phyloP scores from a whole-genome alignment of 1,284 basidiomycete species.

The Neonothopanus nambi region DNA sequence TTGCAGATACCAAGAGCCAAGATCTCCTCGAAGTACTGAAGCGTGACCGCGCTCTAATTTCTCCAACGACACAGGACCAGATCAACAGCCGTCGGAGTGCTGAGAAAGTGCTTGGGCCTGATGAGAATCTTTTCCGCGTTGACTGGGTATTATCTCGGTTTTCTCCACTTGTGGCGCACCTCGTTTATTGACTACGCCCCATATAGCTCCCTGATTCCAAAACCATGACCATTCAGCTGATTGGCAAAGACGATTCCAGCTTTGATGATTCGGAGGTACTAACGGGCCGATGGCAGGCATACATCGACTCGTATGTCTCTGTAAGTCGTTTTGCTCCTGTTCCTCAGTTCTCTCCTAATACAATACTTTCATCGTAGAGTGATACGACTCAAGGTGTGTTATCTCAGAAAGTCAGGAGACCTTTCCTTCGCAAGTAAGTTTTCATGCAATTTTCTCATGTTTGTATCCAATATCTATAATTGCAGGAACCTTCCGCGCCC shows the following conservation, averaged over 20 bases:
- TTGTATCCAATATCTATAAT: background rate
- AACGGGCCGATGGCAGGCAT: constrained; percentile 85
- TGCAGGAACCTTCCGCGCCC: constrained; percentile 44
- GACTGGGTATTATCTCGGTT: constrained; percentile 76
- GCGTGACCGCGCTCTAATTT: constrained; percentile 66
- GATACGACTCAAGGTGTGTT: constrained; percentile 54
- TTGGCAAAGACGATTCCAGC: constrained; percentile 88
- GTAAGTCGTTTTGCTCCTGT: constrained; percentile 42
- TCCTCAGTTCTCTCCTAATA: background rate
- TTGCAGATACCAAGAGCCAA: constrained; percentile 81
- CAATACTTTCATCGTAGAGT: constrained; percentile 36
- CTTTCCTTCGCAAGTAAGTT: constrained; percentile 75
- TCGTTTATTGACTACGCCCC: constrained; percentile 16
- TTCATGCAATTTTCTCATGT: background rate
- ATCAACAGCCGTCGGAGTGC: constrained; percentile 83
- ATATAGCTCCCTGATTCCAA: constrained; percentile 67
- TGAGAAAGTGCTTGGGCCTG: constrained; percentile 81
- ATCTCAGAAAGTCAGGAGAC: constrained; percentile 54
- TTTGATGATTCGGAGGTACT: constrained; percentile 84
- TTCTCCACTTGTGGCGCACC: background rate
- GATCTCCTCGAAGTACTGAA: constrained; percentile 83
- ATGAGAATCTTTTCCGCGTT: constrained; percentile 91
- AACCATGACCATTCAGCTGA: constrained; percentile 80
- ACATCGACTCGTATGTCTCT: constrained; percentile 86
- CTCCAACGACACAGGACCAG: constrained; percentile 78